Conservation (phyloP, 805 yeast species). For the Starmerella lactis-condensi region DNA sequence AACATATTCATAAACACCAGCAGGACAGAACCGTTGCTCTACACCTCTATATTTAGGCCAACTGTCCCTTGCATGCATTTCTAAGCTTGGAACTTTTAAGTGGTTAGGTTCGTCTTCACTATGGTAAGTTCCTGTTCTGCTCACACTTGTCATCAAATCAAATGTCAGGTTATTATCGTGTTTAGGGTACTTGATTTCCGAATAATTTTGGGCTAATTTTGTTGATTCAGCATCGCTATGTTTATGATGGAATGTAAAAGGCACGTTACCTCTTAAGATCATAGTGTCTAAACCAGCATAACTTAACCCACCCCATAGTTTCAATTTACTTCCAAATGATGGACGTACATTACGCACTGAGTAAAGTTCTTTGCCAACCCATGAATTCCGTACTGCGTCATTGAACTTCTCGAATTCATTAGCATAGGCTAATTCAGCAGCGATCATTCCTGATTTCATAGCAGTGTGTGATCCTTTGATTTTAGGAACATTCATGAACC, state of each 20-base stretch:
- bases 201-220: conserved; percentile 41
- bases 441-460: conserved; percentile 84
- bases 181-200: conserved; percentile 76
- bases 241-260: conserved; percentile 67
- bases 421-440: conserved; percentile 55
- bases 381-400: conserved; percentile 46
- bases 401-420: conserved; percentile 41
- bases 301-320: conserved; percentile 60
- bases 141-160: conserved; percentile 83
- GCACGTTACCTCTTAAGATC: conserved; percentile 58
- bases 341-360: conserved; percentile 86
- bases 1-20: conserved; percentile 92
- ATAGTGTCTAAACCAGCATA: conserved; percentile 73
- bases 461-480: conserved; percentile 97
- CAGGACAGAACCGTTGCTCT: conserved; percentile 89
- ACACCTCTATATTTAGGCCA: conserved; percentile 71
- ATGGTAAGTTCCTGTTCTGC: conserved; percentile 90
- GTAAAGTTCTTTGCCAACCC: conserved; percentile 71
- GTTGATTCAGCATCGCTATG: conserved; percentile 57
- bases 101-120: conserved; percentile 89
- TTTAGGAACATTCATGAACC: conserved; percentile 92
- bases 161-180: conserved; percentile 89
- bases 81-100: conserved; percentile 33
- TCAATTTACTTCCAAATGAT: conserved; percentile 61
- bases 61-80: conserved; percentile 45